Base-by-base conservation (phyloP, 2,329 filamentous ascomycete genomes). In the Colletotrichum spinosum region DNA sequence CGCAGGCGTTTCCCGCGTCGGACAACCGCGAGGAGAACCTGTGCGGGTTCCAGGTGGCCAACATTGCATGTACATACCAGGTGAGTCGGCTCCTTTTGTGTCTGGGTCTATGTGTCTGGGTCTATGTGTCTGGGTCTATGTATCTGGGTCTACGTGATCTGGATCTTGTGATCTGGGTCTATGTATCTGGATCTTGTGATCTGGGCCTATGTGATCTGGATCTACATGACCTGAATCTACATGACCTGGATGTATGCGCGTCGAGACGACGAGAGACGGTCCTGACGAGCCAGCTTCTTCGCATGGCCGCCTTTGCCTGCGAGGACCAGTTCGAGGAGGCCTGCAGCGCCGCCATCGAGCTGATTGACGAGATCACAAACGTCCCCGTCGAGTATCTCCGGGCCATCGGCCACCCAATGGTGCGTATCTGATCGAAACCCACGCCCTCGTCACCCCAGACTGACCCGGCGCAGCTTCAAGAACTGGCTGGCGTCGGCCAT, bases 11-110 rank as follows among this genome's bases (percentile, higher is more conserved):
- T 6, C 60, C 56, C 2, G 57, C 65, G 0, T 66, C 60, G 11
- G 46, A 52, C 4, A 55, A 69, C 8, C 37, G 71, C 5, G 70
- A 69, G 6, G 70, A 69, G 38, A 77, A 79, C 59, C 65, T 73
- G 1, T 76, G 73, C 48, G 72, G 75, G 0, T 78, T 77, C 57
- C 76, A 78, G 55, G 74, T 76, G 1, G 77, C 76, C 54, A 78
- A 78, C 44, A 78, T 78, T 41, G 71, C 73, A 38, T 76, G 73
- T 34, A 77, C 73, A 8, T 70, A 78, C 25, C 72, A 75, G 48
- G 67, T 69, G n/a, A 42, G 65, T n/a, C 15, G 8, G 2, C 39
- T 37, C 5, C n/a, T 11, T 13, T 13, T 52, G 34, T 15, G 13
- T 7, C 8, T 34, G 6, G 25, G 3, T 25, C 25, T 25, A 25